phyloP scores from a whole-genome alignment of 495 filamentous ascomycete genomes.

The Penicillium samsonianum region DNA sequence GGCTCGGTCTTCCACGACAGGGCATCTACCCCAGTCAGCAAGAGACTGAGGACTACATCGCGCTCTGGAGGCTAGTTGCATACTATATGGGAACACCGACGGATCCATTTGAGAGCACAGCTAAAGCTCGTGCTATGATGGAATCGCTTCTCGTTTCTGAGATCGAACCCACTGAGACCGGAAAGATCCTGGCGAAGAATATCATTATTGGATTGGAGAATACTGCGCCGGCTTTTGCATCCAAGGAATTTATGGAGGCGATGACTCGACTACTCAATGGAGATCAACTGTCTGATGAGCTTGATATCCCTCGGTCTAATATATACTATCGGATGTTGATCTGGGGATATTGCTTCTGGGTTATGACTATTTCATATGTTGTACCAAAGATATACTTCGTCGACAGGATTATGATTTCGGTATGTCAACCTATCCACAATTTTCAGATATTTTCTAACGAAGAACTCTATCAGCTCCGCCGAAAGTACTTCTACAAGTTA shows the following conservation, averaged over 20 bases:
- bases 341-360: conserved; percentile 68
- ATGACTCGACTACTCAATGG: conserved; percentile 71
- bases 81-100: conserved; percentile 70
- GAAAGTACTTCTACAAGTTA: conserved; percentile 53
- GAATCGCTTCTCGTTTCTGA: conserved; percentile 64
- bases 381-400: conserved; percentile 57
- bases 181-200: conserved; percentile 67
- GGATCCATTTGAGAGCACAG: conserved; percentile 53
- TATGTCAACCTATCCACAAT: conserved; percentile 11
- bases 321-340: conserved; percentile 62
- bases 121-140: conserved; percentile 60
- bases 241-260: conserved; percentile 63
- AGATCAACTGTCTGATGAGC: conserved; percentile 55
- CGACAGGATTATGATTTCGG: conserved; percentile 58
- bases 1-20: conserved; percentile 68
- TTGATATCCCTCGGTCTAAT: conserved; percentile 58
- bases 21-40: conserved; percentile 64
- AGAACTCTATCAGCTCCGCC: conserved; percentile 37
- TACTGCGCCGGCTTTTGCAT: conserved; percentile 63
- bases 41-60: conserved; percentile 69
- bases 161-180: conserved; percentile 61
- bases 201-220: conserved; percentile 66
- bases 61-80: conserved; percentile 73
- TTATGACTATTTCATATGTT: conserved; percentile 54
- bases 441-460: neutral